Evolutionary conservation across 2,329 filamentous ascomycete genomes (phyloP), one percentile per base, ranked within the genome.

Genomic region (Aureobasidium sp.): DNA sequence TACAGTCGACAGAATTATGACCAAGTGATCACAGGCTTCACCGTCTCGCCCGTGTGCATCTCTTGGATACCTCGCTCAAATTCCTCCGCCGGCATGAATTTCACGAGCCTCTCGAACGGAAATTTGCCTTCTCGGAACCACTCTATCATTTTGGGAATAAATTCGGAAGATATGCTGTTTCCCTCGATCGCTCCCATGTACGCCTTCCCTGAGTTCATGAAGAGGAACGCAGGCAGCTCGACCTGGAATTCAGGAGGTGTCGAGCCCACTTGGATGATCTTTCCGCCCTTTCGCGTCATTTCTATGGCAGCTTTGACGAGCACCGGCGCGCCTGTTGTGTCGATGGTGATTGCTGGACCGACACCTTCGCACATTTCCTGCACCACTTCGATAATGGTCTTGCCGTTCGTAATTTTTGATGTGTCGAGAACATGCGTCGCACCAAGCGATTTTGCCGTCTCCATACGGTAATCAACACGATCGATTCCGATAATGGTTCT

Each of bases 191-290:
- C 74, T 0, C 75, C 75, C 3, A 75, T 71, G 35, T 74, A 75
- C 30, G 70, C 68, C 56, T 75, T 77, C 0, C 74, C 76, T 11
- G 63, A 64, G 8, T 68, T 65, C 71, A 79, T 73, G 54, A 77
- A 73, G 12, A 65, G 63, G 16, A 72, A 70, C 35, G 74, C 67
- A 6, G 70, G 68, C 3, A 79, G 56, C 3, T 63, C 64, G 17
- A 78, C 54, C n/a, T 67, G 66, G 5, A 69, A 65, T 2, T 72
- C 70, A 2, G 71, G 67, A 35, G 71, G 70, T 4, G 75, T 69
- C 0, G 71, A 71, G 0, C 77, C 77, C 16, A 79, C 72, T 57
- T 78, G 73, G 5, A 79, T 68, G 22, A 78, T 68, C 56, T 73
- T 73, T 1, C 75, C 77, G 54, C 69, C 69, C 25, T 70, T 70